Evolutionary conservation across 2,329 filamentous ascomycete genomes (phyloP).

Genomic region (Aspergillus vadensis): DNA sequence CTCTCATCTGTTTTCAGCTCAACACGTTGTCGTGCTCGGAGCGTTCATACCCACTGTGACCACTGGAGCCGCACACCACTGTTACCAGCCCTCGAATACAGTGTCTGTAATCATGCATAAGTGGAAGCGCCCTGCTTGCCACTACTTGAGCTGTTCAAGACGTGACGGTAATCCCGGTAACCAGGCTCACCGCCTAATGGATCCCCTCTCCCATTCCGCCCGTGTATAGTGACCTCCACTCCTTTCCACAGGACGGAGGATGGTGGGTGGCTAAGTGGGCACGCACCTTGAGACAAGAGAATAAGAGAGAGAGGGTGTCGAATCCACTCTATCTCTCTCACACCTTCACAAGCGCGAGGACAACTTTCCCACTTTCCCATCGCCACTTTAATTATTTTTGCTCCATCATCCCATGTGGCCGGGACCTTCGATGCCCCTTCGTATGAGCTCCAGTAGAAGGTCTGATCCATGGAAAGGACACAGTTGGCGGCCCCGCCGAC

Average conservation of each 20-base stretch:
- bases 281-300: background rate
- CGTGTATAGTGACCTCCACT: constrained; percentile 5
- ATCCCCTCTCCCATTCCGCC: background rate
- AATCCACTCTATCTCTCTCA: background rate
- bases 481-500: constrained; percentile 6
- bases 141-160: background rate
- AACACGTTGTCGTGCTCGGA: background rate
- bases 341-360: background rate
- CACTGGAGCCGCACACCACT: constrained; percentile 5
- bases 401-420: constrained; percentile 3
- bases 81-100: background rate
- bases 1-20: constrained; percentile 12
- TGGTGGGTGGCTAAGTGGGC: too few species aligned
- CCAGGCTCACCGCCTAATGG: constrained; percentile 4
- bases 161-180: background rate
- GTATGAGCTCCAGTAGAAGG: constrained; percentile 11
- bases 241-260: background rate
- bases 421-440: constrained; percentile 6
- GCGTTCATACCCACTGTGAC: constrained; percentile 1
- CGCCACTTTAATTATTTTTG: constrained; percentile 13
- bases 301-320: background rate
- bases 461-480: constrained; percentile 19
- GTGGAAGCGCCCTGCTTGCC: background rate
- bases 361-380: constrained; percentile 7
- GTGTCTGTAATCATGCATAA: background rate